Conservation (phyloP, 225 moss, liverwort and hornwort genomes). For the Ulota crispa region DNA sequence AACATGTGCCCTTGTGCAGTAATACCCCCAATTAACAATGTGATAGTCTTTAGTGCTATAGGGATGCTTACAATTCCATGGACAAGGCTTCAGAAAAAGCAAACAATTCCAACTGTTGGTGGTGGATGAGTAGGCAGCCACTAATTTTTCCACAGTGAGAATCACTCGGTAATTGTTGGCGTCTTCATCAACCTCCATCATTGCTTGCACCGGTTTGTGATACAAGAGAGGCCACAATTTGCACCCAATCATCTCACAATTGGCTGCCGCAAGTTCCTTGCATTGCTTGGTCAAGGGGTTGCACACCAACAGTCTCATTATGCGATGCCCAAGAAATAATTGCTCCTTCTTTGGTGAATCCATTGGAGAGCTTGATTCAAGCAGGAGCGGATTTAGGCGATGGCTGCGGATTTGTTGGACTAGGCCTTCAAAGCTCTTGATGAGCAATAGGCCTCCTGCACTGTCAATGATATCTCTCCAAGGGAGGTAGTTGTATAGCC, state of each 20-base stretch:
- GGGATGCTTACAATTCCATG: not conserved
- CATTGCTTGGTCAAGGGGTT: not conserved
- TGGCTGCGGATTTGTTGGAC: not conserved
- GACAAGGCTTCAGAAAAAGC: not conserved
- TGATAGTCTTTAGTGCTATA: not conserved
- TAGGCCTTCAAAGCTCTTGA: not conserved
- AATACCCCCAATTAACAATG: not conserved
- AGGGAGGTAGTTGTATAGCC: too few species aligned
- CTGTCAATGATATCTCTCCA: not conserved
- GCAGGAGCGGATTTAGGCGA: not conserved
- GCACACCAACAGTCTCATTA: not conserved
- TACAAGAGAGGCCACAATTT: accelerated
- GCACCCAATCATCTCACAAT: accelerated
- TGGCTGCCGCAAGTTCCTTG: not conserved
- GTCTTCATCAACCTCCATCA: not conserved
- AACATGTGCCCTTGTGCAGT: not conserved
- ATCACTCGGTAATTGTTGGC: not conserved
- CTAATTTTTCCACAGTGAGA: accelerated
- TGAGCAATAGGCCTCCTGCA: not conserved
- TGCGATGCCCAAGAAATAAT: not conserved
- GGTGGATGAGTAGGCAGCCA: not conserved
- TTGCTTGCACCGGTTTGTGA: not conserved
- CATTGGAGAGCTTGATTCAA: not conserved
- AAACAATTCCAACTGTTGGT: not conserved
- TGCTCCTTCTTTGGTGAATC: too few species aligned